Evolutionary conservation across 495 filamentous ascomycete genomes (phyloP).

Genomic region (Lasiosphaeria ovina): DNA sequence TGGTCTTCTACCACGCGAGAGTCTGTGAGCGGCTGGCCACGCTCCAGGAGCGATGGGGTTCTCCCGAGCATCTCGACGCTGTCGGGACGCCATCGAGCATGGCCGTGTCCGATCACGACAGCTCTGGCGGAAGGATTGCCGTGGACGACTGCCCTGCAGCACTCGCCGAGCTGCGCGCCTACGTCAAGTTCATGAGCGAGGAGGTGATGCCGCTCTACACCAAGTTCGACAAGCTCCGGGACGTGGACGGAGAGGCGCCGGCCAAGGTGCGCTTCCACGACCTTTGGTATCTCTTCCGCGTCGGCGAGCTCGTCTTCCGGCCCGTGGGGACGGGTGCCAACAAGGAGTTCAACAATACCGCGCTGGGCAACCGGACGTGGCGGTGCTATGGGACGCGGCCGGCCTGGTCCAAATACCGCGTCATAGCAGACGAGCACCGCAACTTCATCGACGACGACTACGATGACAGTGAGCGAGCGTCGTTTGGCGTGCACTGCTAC

Average conservation of each 20-base stretch:
- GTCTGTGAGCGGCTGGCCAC: slow-evolving; percentile 34
- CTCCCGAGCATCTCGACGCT: slow-evolving; percentile 29
- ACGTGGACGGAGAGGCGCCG: slow-evolving; percentile 24
- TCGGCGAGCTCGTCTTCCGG: slow-evolving; percentile 33
- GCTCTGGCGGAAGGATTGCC: slow-evolving; percentile 21
- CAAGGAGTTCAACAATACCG: slow-evolving; percentile 2
- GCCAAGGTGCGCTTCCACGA: slow-evolving; percentile 34
- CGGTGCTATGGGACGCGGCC: slow-evolving; percentile 6
- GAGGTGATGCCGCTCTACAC: slow-evolving; percentile 34
- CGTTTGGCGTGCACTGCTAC: slow-evolving; percentile 44
- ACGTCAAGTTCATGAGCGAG: slow-evolving; percentile 37
- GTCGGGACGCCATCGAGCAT: not conserved
- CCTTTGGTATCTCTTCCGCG: slow-evolving; percentile 39
- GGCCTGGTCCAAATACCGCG: not conserved
- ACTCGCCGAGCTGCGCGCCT: slow-evolving; percentile 34
- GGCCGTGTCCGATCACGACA: slow-evolving; percentile 7
- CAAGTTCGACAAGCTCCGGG: slow-evolving; percentile 27
- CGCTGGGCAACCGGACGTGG: slow-evolving; percentile 7
- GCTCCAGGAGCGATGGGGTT: slow-evolving; percentile 38
- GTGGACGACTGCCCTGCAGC: slow-evolving; percentile 29
- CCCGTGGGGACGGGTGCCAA: slow-evolving; percentile 13
- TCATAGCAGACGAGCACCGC: not conserved
- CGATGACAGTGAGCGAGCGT: slow-evolving; percentile 7
- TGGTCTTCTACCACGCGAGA: slow-evolving; percentile 37
- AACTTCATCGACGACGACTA: not conserved